phyloP scores from a whole-genome alignment of 257 asterid species.

The Ilex aquifolium region DNA sequence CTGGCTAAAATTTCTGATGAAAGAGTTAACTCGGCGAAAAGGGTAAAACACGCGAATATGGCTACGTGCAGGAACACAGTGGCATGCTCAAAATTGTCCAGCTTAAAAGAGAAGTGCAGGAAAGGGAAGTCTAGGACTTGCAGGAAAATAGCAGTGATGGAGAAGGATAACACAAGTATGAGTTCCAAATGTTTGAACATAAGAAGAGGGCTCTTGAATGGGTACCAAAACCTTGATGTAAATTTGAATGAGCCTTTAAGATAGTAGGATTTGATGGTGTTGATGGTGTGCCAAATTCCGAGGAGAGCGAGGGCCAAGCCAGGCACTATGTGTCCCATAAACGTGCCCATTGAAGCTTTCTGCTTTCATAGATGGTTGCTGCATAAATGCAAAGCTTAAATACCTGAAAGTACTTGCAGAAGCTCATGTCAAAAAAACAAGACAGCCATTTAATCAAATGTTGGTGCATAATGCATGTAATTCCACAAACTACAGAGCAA shows the following conservation, averaged over 20 bases:
- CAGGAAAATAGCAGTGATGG: conserved; percentile 43
- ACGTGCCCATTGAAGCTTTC: conserved; percentile 52
- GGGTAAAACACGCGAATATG: conserved; percentile 51
- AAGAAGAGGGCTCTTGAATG: conserved; percentile 31
- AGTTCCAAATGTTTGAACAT: conserved; percentile 46
- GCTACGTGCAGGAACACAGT: conserved; percentile 64
- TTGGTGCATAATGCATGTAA: conserved; percentile 70
- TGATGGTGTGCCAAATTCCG: conserved; percentile 66
- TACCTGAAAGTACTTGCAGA: conserved; percentile 10
- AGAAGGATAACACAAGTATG: conserved; percentile 46
- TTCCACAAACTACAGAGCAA: conserved; percentile 45
- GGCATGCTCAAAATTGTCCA: conserved; percentile 55
- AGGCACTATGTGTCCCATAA: conserved; percentile 56
- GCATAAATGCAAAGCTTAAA: conserved; percentile 30
- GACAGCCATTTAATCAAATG: conserved; percentile 29
- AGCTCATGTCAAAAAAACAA: neutral
- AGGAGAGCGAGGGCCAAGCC: conserved; percentile 63
- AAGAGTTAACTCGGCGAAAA: conserved; percentile 38
- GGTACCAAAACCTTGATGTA: conserved; percentile 58
- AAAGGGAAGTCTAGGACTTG: conserved; percentile 45
- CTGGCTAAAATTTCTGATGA: conserved; percentile 33
- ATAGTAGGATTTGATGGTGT: conserved; percentile 37
- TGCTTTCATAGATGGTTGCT: conserved; percentile 4
- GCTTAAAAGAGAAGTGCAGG: conserved; percentile 49
- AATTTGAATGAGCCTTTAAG: conserved; percentile 46